These are phyloP conservation scores for Volvariella volvacea DNA, from an alignment of 1,284 basidiomycete genomes.

Conservation along the genomic window DNA sequence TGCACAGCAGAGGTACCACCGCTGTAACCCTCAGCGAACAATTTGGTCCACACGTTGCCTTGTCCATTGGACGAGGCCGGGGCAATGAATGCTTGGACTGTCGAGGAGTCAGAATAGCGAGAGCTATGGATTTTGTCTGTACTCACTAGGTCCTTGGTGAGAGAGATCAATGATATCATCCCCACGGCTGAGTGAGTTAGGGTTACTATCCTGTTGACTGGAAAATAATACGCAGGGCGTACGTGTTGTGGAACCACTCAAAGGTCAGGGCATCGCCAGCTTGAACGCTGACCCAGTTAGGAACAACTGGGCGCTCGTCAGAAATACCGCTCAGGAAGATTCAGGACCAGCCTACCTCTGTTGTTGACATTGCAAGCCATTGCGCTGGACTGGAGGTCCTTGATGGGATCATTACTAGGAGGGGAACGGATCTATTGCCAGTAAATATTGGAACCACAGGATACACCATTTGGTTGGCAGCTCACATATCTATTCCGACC, in stretches of 20 bases:
- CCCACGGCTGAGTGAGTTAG: too few relatives aligned
- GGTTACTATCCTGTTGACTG: too few relatives aligned
- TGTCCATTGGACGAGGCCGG: background rate
- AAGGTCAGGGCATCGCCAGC: too few relatives aligned
- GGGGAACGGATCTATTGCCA: too few relatives aligned
- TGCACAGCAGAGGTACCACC: constrained; percentile 5
- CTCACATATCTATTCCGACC: constrained; percentile 9
- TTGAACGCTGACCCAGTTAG: too few relatives aligned
- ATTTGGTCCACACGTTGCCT: background rate
- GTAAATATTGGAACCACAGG: background rate
- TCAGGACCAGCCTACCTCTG: background rate
- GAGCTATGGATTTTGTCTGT: too few relatives aligned
- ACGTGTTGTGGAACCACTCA: too few relatives aligned
- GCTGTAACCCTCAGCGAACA: constrained; percentile 4
- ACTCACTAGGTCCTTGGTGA: constrained; percentile 2
- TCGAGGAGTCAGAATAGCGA: too few relatives aligned
- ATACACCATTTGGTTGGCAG: background rate
- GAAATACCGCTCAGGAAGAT: background rate
- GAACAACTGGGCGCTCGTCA: too few relatives aligned
- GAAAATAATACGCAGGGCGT: too few relatives aligned
- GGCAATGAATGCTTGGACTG: background rate
- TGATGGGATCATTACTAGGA: background rate
- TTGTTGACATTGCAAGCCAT: constrained; percentile 2
- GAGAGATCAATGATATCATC: constrained; percentile 3
- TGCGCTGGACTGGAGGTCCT: background rate